Conservation (phyloP, 2,329 filamentous ascomycete species). For the Colletotrichum sp. region DNA sequence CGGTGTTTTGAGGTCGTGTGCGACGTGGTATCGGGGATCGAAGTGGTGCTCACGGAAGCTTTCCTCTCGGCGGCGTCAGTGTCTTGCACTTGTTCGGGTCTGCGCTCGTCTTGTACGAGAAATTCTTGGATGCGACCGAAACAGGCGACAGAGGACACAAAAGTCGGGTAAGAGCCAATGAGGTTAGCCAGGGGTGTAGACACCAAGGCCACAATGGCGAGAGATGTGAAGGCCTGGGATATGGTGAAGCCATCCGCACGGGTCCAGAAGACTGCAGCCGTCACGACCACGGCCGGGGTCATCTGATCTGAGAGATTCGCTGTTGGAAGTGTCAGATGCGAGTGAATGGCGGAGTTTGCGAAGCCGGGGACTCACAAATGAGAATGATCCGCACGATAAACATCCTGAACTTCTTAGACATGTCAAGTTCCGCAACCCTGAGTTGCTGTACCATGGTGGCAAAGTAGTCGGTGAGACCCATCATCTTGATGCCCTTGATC, state of each 20-base stretch:
- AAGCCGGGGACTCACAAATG: slow-evolving; percentile 7
- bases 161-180: slow-evolving; percentile 12
- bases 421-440: slow-evolving; percentile 38
- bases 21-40: not conserved
- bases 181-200: slow-evolving; percentile 23
- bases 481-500: slow-evolving; percentile 41
- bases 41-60: not conserved
- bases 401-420: slow-evolving; percentile 34
- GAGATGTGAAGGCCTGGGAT: slow-evolving; percentile 24
- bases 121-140: slow-evolving; percentile 25
- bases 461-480: slow-evolving; percentile 36
- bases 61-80: not conserved
- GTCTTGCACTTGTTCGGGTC: not conserved
- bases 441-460: slow-evolving; percentile 35
- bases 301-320: slow-evolving; percentile 1
- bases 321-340: slow-evolving; percentile 7
- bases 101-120: slow-evolving; percentile 5
- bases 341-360: not conserved
- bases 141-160: slow-evolving; percentile 2
- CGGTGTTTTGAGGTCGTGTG: not conserved
- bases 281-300: not conserved
- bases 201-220: slow-evolving; percentile 24
- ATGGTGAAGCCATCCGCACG: slow-evolving; percentile 14
- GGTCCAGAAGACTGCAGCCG: slow-evolving; percentile 10
- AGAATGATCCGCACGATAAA: slow-evolving; percentile 21